A percentile compares a stretch with the other conserved stretches of the same genome.
phyloP scores from a whole-genome alignment of 2,329 filamentous ascomycete species.

The Ceratocystis diversiconidia region DNA sequence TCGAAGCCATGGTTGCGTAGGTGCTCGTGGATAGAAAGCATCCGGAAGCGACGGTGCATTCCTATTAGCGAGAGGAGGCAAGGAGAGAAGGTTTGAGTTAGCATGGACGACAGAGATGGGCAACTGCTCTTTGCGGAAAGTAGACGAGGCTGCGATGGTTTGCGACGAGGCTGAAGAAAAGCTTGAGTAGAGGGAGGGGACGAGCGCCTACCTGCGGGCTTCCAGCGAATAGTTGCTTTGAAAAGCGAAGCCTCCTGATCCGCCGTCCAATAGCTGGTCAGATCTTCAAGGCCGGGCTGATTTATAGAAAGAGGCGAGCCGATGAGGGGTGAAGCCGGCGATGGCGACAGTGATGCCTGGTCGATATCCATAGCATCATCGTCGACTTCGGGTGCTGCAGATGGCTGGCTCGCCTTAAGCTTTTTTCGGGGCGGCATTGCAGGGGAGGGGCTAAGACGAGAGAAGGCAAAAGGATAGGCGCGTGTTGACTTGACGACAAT shows the following conservation, averaged over 20 bases:
- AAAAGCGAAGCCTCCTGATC: conserved; percentile 88
- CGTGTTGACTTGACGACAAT: not conserved
- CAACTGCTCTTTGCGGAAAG: not conserved
- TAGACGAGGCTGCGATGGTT: not conserved
- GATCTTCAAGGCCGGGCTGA: conserved; percentile 36
- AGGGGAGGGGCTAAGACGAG: not conserved
- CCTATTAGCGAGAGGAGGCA: conserved; percentile 32
- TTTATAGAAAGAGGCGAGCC: conserved; percentile 13
- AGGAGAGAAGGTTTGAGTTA: not conserved
- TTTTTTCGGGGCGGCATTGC: conserved; percentile 59
- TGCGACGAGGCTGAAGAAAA: not conserved
- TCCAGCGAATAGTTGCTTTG: conserved; percentile 86
- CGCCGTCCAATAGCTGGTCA: conserved; percentile 58
- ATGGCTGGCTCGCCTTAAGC: conserved; percentile 39
- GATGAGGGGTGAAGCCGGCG: conserved; percentile 2
- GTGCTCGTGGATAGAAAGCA: conserved; percentile 72
- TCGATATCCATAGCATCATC: conserved; percentile 49
- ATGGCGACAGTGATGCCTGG: conserved; percentile 28
- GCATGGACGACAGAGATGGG: not conserved
- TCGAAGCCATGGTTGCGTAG: conserved; percentile 69
- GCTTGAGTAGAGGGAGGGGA: not conserved
- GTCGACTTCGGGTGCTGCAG: conserved; percentile 35
- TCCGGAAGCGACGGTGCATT: conserved; percentile 87
- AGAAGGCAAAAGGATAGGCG: not conserved
- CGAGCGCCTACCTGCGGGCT: conserved; percentile 61